Percentiles rank a stretch among this genome's conserved stretches.
phyloP scores from a whole-genome alignment of 1,284 basidiomycete genomes.

The Pascua sp. region DNA sequence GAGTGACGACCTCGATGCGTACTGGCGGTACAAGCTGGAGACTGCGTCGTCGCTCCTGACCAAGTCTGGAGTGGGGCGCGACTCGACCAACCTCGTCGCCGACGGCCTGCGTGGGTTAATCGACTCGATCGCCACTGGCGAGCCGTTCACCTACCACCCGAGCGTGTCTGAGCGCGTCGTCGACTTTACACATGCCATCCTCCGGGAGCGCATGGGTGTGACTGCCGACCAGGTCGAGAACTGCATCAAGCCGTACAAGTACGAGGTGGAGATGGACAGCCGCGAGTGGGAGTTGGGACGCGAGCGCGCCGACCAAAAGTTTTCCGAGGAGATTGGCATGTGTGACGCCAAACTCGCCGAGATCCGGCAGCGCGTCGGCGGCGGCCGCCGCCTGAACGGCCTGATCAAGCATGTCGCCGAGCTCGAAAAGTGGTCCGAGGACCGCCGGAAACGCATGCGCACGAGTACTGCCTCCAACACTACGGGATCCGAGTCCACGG shows the following conservation, averaged over 20 bases:
- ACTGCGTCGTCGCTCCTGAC: slow-evolving; percentile 87
- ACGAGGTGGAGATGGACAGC: slow-evolving; percentile 75
- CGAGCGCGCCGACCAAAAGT: slow-evolving; percentile 67
- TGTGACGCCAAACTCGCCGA: slow-evolving; percentile 83
- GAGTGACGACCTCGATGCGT: slow-evolving; percentile 73
- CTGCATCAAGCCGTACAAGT: slow-evolving; percentile 99
- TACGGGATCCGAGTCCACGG: slow-evolving; percentile 8
- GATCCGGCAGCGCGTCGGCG: slow-evolving; percentile 81
- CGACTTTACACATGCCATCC: slow-evolving; percentile 85
- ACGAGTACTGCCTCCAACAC: slow-evolving; percentile 20
- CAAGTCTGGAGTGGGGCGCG: slow-evolving; percentile 93
- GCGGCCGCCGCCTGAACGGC: slow-evolving; percentile 69
- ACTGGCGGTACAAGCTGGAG: slow-evolving; percentile 95
- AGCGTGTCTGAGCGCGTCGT: slow-evolving; percentile 81
- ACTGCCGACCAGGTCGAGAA: slow-evolving; percentile 99
- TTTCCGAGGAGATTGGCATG: slow-evolving; percentile 77
- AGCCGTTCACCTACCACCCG: slow-evolving; percentile 90
- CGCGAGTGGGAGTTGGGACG: slow-evolving; percentile 89
- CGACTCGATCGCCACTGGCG: slow-evolving; percentile 77
- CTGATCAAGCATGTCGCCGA: slow-evolving; percentile 78
- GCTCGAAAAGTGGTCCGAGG: slow-evolving; percentile 75
- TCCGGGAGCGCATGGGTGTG: slow-evolving; percentile 84
- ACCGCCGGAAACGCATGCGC: slow-evolving; percentile 52
- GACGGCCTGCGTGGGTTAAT: slow-evolving; percentile 86
- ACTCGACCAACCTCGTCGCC: slow-evolving; percentile 90